Evolutionary conservation across 305 asterid species (phyloP), one percentile per base, ranked within the genome.

Genomic region (Nicotiana rustica): DNA sequence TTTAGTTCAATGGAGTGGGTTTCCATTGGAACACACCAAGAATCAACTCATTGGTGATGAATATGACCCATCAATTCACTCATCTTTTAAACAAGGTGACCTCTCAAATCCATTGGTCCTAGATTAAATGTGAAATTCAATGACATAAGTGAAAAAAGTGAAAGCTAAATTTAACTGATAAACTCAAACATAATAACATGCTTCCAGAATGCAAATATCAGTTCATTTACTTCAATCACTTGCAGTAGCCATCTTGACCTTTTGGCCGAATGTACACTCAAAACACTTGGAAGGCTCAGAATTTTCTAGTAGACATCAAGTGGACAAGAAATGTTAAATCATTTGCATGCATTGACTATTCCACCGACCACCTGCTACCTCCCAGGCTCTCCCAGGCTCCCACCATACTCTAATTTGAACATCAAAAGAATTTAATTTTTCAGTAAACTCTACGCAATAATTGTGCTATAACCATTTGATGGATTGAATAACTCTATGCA

Each of bases 11-110:
- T 55, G 66, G 15, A 73, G 64, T 73, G 25, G 44, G 79, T 73
- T 73, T 18, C 78, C 14, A 71, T 21, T 5, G 38, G 38, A 47
- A 71, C 61, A 71, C 61, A 71, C 78, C 78, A 47, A 71, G 38
- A 71, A 19, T 71, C 78, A 71, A 71, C 61, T 71, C 36, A 47
- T 0, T 71, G 61, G 19, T 47, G 61, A 71, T 44, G 29, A 71
- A 44, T 47, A 71, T 71, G 60, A 62, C 4, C 14, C 62, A 73
- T 13, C 41, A 21, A 21, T 73, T 73, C 62, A 73, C 41, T 73
- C 10, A 47, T 73, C 49, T 0, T 47, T 73, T 21, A 19, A 71
- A 21, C 79, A 71, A 47, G n/a, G 35, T 1, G 62, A 73, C 14
- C 59, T 73, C 79, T 47, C 79, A 47, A 21, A 47, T 47, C 60